Evolutionary conservation across 2,329 filamentous ascomycete genomes (phyloP), one percentile per base, ranked within the genome.

Genomic region (Sporothrix pallida): DNA sequence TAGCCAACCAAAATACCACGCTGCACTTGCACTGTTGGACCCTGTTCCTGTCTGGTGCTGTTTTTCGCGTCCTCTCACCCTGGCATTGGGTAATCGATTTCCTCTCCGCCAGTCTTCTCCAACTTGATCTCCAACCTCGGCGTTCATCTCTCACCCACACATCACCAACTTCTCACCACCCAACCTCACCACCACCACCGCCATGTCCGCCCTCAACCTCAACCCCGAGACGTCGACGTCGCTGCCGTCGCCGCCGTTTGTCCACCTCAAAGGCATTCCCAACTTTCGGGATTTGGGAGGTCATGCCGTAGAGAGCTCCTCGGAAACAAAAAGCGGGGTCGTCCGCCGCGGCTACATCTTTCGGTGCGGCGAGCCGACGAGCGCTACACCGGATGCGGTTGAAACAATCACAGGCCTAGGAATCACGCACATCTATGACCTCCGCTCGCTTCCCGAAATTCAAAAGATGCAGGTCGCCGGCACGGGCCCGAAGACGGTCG

Each of bases 211-310:
- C 48, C 6, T 26, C 6, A 15, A 15, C 5, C 50, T 68, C 23
- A 31, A 68, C 23, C 74, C 72, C 23, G 69, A 73, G 62, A 74
- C 74, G 12, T 48, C 70, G 12, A 60, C 67, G 52, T 52, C 76
- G 56, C 78, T 80, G 15, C 81, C 81, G 37, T 80, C 78, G 3
- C 85, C 85, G 17, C 87, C 87, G 10, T 89, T 89, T 77, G 77
- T 86, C 73, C 73, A 79, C 71, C 82, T 91, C 48, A 82, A 85
- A 2, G 90, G 90, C 23, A 84, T 93, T 50, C 84, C 84, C 75
- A 93, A 94, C 81, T 90, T 93, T 79, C 87, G 92, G 72, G 90
- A 92, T 79, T 82, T 91, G 37, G 90, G 90, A 75, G 89, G 89
- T 62, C 89, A 90, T 76, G 82, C 85, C 10, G 79, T 88, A 63